Evolutionary conservation across 2,329 filamentous ascomycete species (phyloP), one percentile per base, ranked within the genome.

Genomic region (Penicillium sp.): DNA sequence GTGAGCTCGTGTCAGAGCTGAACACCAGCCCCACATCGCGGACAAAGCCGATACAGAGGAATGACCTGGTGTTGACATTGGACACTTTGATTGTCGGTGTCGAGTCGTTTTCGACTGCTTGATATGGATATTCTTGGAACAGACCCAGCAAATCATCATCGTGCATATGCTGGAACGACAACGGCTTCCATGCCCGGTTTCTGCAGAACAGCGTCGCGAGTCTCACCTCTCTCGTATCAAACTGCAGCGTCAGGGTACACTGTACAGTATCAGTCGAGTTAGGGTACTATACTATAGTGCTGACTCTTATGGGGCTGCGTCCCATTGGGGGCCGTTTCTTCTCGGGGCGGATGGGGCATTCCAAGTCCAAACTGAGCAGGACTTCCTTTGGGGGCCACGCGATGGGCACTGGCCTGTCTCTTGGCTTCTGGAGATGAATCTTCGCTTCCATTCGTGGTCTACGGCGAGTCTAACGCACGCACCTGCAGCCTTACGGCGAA

Each of bases 401-500:
- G 52, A 45, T n/a, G 43, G 58, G 31, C 31, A 8, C 50, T 48
- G 42, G 55, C 41, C 34, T 39, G 39, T 47, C 34, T 35, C 51
- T 43, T 41, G 28, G 28, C 28, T 31, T 31, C 20, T 31, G 28
- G 7, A 31, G 7, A 31, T 48, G 43, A 28, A 42, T 42, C 7
- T 8, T 31, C 28, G 28, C 28, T 47, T 57, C 65, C 39, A 62
- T 68, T 67, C 58, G 60, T 25, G 38, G 50, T 14, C 20, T 31
- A 41, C 11, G 43, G 10, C 58, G 49, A 64, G 55, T 58, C 48
- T 61, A 63, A 63, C 54, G 65, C 62, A 66, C 58, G 63, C 51
- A 57, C 59, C 57, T 68, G 65, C 66, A 68, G 66, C 66, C 65
- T 68, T 68, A 66, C 47, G 49, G 59, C 22, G 52, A 58, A 57